These are phyloP conservation scores for Boletus edulis DNA, from an alignment of 768 basidiomycete genomes.

Conservation along the genomic window DNA sequence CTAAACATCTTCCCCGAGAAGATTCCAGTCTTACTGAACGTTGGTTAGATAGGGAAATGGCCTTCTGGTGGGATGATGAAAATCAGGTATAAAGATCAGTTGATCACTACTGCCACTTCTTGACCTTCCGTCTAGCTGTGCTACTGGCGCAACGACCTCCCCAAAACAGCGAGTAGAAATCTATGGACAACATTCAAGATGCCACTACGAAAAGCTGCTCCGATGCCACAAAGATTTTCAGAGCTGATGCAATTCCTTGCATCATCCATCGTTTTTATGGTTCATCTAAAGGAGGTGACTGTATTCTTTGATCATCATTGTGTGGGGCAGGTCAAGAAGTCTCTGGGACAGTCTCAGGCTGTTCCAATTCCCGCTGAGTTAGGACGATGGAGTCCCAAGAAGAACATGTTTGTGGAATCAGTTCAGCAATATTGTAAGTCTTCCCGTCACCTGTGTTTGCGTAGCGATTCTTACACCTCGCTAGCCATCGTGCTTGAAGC, in stretches of 20 bases:
- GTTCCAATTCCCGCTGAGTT: constrained; percentile 53
- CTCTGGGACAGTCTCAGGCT: constrained; percentile 44
- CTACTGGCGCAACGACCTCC: neutral
- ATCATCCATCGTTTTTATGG: constrained; percentile 91
- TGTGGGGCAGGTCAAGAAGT: constrained; percentile 62
- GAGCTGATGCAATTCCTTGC: constrained; percentile 88
- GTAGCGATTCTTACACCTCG: neutral
- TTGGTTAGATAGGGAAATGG: neutral
- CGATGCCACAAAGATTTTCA: constrained; percentile 66
- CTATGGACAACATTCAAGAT: constrained; percentile 87
- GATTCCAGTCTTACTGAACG: too few species aligned
- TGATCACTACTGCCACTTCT: too few species aligned
- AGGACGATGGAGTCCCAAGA: constrained; percentile 48
- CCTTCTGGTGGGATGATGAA: neutral
- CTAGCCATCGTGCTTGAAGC: neutral
- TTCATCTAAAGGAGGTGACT: constrained; percentile 64
- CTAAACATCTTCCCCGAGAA: neutral
- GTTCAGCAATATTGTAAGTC: neutral
- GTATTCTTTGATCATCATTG: constrained; percentile 76
- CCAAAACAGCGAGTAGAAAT: constrained; percentile 5
- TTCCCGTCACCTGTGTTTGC: neutral
- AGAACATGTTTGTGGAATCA: constrained; percentile 61
- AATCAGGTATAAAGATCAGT: neutral
- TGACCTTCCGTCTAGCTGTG: neutral
- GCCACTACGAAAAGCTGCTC: constrained; percentile 69